Conservation (phyloP, 352 stramenopile genomes). For the Globisporangium irregulare region DNA sequence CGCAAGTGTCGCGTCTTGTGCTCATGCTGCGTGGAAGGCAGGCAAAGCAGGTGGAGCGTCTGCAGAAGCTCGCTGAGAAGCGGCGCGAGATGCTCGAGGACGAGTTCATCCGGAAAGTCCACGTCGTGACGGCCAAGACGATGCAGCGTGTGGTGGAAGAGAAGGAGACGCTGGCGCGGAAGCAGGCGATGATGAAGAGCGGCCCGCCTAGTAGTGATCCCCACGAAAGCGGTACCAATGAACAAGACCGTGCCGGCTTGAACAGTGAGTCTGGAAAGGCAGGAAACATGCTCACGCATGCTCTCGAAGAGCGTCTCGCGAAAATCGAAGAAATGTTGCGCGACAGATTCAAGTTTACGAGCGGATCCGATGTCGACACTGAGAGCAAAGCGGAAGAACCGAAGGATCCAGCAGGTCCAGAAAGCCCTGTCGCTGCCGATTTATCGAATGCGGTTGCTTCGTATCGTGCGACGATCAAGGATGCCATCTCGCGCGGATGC, state of each 20-base stretch:
- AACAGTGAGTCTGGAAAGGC: background rate
- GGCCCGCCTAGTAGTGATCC: background rate
- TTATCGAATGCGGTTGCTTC: background rate
- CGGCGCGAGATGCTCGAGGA: slow-evolving; percentile 38
- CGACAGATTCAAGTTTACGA: background rate
- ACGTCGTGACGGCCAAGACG: slow-evolving; percentile 48
- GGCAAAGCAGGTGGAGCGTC: slow-evolving; percentile 23
- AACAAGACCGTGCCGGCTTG: background rate
- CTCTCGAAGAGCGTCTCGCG: slow-evolving; percentile 19
- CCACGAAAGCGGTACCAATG: background rate
- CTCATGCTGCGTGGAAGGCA: slow-evolving; percentile 47
- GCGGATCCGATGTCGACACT: background rate
- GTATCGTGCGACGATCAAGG: slow-evolving; percentile 7
- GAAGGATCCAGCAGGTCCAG: background rate
- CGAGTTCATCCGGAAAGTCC: slow-evolving; percentile 44
- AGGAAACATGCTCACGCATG: background rate
- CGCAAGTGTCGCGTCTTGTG: slow-evolving; percentile 39
- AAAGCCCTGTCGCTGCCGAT: background rate
- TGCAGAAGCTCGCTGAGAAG: slow-evolving; percentile 23
- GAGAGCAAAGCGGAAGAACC: background rate
- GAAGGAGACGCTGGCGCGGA: slow-evolving; percentile 39
- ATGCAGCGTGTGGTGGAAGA: slow-evolving; percentile 48
- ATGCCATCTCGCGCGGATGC: slow-evolving; percentile 15
- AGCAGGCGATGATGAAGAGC: slow-evolving; percentile 28
- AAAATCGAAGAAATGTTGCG: slow-evolving; percentile 23